Evolutionary conservation across 305 asterid genomes (phyloP).

Genomic region (Ilex paraguariensis): DNA sequence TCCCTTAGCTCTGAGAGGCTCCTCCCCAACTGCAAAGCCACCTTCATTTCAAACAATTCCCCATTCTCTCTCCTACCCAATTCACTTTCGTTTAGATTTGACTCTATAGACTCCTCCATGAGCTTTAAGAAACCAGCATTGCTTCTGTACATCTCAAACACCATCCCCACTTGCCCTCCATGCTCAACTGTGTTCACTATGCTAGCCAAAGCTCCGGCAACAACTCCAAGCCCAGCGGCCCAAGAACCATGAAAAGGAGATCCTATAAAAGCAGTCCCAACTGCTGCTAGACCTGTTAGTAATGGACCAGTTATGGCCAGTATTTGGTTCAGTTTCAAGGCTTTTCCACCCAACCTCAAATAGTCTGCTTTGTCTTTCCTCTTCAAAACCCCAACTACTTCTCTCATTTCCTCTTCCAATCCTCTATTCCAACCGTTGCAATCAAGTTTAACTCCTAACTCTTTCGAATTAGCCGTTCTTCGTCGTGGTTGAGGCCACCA

Average conservation of each 20-base stretch:
- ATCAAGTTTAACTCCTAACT: not conserved
- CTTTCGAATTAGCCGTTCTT: not conserved
- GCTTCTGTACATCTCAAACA: slow-evolving; percentile 67
- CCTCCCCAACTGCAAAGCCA: slow-evolving; percentile 13
- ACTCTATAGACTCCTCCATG: slow-evolving; percentile 49
- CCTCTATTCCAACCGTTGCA: slow-evolving; percentile 42
- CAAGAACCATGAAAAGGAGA: slow-evolving; percentile 21
- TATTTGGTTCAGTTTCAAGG: slow-evolving; percentile 31
- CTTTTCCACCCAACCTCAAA: slow-evolving; percentile 24
- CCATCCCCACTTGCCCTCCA: slow-evolving; percentile 79
- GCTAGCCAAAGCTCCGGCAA: slow-evolving; percentile 58
- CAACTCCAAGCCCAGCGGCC: slow-evolving; percentile 41
- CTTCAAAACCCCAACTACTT: slow-evolving; percentile 17
- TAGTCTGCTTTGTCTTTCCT: slow-evolving; percentile 15
- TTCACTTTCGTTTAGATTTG: slow-evolving; percentile 41
- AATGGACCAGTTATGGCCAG: slow-evolving; percentile 33
- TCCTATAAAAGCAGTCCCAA: slow-evolving; percentile 20
- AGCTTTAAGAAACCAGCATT: slow-evolving; percentile 64
- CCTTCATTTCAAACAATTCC: slow-evolving; percentile 52
- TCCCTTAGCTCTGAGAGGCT: slow-evolving; percentile 50
- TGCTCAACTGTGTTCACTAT: slow-evolving; percentile 12
- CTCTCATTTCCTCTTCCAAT: slow-evolving; percentile 43
- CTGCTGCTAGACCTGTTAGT: slow-evolving; percentile 43
- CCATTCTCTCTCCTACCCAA: slow-evolving; percentile 50
- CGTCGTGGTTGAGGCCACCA: slow-evolving; percentile 42